Evolutionary conservation across 305 asterid species (phyloP).

Genomic region (Solanum hybrid): DNA sequence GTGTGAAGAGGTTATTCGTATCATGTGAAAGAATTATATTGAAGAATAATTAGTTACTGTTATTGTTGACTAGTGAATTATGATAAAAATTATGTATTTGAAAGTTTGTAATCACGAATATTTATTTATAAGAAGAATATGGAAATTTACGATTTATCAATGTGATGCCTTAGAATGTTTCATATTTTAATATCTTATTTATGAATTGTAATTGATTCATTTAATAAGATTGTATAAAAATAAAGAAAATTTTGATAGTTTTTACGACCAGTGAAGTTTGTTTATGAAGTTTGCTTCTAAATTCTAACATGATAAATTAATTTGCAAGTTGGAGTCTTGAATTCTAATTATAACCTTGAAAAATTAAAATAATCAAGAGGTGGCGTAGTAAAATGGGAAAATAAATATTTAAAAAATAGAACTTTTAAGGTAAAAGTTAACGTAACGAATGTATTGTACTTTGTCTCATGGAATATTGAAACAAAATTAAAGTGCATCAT

Average conservation of each 20-base stretch:
- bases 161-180: rapidly evolving
- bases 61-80: no score
- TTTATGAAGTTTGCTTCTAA: not conserved
- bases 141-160: no score
- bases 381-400: not conserved
- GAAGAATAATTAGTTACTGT: no score
- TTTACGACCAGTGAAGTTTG: no score
- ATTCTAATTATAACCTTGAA: not conserved
- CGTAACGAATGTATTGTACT: slow-evolving; percentile 1
- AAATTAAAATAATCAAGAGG: not conserved
- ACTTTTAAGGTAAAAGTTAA: not conserved
- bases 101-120: no score
- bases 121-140: no score
- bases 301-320: not conserved
- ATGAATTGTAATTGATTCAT: no score
- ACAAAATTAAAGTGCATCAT: not conserved
- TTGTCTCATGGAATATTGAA: not conserved
- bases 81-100: not conserved
- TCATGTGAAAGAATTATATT: no score
- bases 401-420: not conserved
- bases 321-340: not conserved
- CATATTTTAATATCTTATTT: not conserved
- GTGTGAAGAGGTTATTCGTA: not conserved
- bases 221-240: no score
- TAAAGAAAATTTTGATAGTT: no score